Evolutionary conservation across 2,329 filamentous ascomycete species (phyloP), one percentile per base, ranked within the genome.

Genomic region (Cladosporium halotolerans): DNA sequence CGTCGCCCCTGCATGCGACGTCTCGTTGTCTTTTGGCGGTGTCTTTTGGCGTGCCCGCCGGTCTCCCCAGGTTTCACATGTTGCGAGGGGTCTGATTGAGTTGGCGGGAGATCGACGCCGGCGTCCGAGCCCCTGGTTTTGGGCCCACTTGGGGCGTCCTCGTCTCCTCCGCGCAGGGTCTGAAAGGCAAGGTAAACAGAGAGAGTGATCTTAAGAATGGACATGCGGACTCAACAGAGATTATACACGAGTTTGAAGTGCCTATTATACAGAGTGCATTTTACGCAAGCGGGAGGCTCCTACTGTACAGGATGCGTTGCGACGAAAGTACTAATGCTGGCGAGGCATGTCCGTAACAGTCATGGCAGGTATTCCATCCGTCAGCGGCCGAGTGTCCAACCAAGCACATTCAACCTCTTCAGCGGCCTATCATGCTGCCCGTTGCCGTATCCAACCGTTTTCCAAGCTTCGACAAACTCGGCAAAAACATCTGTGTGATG

Each of bases 341-440:
- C 23, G 23, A 28, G 23, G 23, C 23, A 28, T 28, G 23, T 28
- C 23, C 23, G 5, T 7, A 28, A 7, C 23, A 28, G 23, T 28
- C 23, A 28, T 28, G 23, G 23, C 23, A 28, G 7, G 23, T 28
- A 28, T 28, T 7, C 23, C 23, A 28, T 19, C n/a, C 13, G 13
- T 33, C 28, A 43, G 28, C 44, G 31, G 9, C 48, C 48, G 18
- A 51, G 38, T 11, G 32, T 32, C 48, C 48, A 51, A 31, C 19
- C 28, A 38, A 51, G 48, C 13, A 51, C 48, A 43, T 44, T 19
- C 40, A 50, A 28, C 14, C 13, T 34, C 23, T 34, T 38, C 46
- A 10, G 32, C 18, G 33, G 45, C 3, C 13, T 18, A 28, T 19
- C 9, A 4, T 36, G 34, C 34, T n/a, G 34, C 34, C 16, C 9